Evolutionary conservation across 2,329 filamentous ascomycete species (phyloP).

Genomic region (Talaromyces sp.): DNA sequence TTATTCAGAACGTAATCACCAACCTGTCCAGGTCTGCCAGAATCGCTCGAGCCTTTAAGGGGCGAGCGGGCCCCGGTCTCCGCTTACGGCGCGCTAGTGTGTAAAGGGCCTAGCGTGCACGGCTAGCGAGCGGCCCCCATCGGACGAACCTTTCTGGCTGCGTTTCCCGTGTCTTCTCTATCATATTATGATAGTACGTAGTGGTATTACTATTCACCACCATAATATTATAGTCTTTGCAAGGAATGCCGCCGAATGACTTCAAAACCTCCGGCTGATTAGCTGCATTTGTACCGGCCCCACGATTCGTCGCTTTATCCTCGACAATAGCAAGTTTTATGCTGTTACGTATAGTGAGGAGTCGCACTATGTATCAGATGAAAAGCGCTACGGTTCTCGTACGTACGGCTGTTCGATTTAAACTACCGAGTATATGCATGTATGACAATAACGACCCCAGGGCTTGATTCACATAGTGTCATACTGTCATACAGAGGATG

Average conservation of each 20-base stretch:
- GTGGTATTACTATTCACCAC: no score
- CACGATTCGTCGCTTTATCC: neutral
- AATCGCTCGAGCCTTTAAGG: neutral
- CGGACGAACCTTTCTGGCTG: neutral
- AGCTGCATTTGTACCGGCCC: no score
- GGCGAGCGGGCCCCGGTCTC: neutral
- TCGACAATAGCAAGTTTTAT: neutral
- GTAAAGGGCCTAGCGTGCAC: neutral
- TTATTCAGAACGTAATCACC: neutral
- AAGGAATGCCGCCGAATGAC: no score
- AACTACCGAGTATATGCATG: neutral
- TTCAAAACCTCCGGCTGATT: neutral
- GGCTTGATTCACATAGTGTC: no score
- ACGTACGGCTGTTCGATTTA: neutral
- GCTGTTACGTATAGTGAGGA: neutral
- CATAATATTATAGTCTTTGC: no score
- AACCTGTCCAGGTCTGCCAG: no score
- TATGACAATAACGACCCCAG: neutral
- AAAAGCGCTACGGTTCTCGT: no score
- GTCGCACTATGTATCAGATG: neutral
- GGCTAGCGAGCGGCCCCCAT: neutral
- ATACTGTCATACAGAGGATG: no score
- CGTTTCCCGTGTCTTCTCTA: no score
- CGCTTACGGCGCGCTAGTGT: neutral
- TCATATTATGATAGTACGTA: no score